These are phyloP conservation scores for Tephrocybe sp. DNA, from an alignment of 768 basidiomycete genomes.

Conservation along the genomic window DNA sequence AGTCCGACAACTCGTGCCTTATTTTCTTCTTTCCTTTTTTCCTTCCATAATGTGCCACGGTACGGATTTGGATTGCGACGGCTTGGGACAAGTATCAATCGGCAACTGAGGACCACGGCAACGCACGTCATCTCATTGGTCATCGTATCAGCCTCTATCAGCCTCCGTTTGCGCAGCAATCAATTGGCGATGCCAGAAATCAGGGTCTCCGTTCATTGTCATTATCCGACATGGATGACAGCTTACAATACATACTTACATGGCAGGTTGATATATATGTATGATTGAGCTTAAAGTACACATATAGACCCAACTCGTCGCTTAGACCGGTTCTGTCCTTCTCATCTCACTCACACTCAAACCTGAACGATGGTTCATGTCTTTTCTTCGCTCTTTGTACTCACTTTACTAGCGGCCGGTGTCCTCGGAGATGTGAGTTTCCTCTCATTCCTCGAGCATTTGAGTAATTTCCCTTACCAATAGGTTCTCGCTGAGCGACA, in stretches of 20 bases:
- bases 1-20: too few relatives aligned
- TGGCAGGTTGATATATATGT: neutral
- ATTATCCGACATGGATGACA: conserved; percentile 5
- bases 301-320: neutral
- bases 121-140: too few relatives aligned
- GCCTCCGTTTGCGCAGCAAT: neutral
- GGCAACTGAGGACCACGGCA: too few relatives aligned
- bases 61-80: too few relatives aligned
- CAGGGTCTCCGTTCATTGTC: neutral
- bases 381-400: neutral
- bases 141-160: neutral
- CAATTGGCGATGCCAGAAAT: neutral
- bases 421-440: conserved; percentile 12
- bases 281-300: conserved; percentile 7
- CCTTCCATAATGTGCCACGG: too few relatives aligned
- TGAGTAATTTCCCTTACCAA: neutral
- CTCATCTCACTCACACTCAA: neutral
- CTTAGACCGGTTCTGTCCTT: neutral
- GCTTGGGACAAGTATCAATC: too few relatives aligned
- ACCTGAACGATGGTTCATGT: conserved; percentile 3
- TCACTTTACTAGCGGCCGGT: neutral
- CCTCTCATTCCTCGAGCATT: neutral
- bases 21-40: too few relatives aligned
- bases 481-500: conserved; percentile 15
- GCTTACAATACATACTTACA: neutral